These are phyloP conservation scores for Colletotrichum cuscutae DNA, from an alignment of 2,329 filamentous ascomycete genomes.

Conservation along the genomic window DNA sequence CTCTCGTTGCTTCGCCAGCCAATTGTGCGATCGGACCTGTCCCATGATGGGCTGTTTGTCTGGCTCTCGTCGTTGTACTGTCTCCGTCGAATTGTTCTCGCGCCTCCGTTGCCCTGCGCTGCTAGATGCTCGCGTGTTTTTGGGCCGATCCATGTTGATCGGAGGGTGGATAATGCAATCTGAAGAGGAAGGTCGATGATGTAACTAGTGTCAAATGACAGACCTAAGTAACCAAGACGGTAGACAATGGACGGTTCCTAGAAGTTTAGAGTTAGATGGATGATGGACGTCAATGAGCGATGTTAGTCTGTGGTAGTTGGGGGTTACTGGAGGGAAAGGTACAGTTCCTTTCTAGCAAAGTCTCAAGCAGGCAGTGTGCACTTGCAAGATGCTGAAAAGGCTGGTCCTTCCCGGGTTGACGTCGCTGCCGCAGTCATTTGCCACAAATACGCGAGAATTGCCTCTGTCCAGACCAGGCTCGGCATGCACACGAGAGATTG, in stretches of 20 bases:
- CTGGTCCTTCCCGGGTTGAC: background rate
- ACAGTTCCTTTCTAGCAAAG: background rate
- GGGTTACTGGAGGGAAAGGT: background rate
- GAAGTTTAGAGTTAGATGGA: background rate
- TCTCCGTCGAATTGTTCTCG: slow-evolving; percentile 3
- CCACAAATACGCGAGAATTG: background rate
- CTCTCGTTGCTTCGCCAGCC: slow-evolving; percentile 7
- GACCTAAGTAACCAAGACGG: background rate
- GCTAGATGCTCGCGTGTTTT: background rate
- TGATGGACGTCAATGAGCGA: background rate
- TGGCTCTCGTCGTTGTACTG: background rate
- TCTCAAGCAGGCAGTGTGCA: background rate
- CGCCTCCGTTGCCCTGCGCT: background rate
- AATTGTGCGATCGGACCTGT: slow-evolving; percentile 5
- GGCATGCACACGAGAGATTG: background rate
- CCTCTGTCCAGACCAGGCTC: background rate
- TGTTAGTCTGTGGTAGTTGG: background rate
- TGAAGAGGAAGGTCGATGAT: background rate
- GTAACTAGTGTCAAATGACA: background rate
- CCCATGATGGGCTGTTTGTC: slow-evolving; percentile 4
- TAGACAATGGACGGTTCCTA: background rate
- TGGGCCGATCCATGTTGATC: background rate
- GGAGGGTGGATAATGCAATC: background rate
- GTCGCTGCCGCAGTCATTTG: background rate
- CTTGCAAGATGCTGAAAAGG: background rate